Evolutionary conservation across 202 grass and related monocot genomes (phyloP), one percentile per base, ranked within the genome.

Genomic region (Schoenoplectus tabernaemontani): DNA sequence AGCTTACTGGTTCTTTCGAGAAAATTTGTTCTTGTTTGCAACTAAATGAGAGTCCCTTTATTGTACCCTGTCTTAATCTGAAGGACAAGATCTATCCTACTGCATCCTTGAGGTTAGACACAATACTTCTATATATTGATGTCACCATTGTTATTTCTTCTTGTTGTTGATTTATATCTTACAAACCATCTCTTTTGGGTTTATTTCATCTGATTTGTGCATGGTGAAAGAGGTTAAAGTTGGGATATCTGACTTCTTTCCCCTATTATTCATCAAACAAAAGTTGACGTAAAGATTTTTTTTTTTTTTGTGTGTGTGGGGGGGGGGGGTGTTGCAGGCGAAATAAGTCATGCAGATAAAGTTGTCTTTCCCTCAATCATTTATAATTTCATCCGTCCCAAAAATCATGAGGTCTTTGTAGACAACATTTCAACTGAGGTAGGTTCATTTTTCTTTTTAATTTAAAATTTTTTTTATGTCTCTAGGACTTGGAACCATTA

Each of bases 21-120:
- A 92, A 84, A 66, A 87, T 94, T 80, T 46, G 93, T 28, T 92
- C 91, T 82, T 68, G 88, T 59, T 82, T 93, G 56, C 88, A 90
- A 63, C 77, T 83, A 15, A 89, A 92, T 64, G 89, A 89, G 60
- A 81, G 32, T 62, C 74, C 82, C 62, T 87, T 94, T 59, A 91
- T 84, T 79, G 23, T 90, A 65, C 86, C 91, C 47, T 10, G 73
- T 42, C 74, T 85, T 75, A 56, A 85, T 44, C 65, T 84, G 62
- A 85, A 88, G 80, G 86, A 62, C 53, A 65, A 94, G 76, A 77
- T 67, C 70, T 4, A 79, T 57, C 53, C 80, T 74, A 76, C 53
- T 75, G 79, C 87, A 75, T 80, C 80, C 26, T 80, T 82, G 59
- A 87, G 89, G 87, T 96, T 63, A 63, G 24, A 44, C 12, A 32